These are phyloP conservation scores for Nissolia schottii DNA, from an alignment of 306 rosid species.

Conservation along the genomic window DNA sequence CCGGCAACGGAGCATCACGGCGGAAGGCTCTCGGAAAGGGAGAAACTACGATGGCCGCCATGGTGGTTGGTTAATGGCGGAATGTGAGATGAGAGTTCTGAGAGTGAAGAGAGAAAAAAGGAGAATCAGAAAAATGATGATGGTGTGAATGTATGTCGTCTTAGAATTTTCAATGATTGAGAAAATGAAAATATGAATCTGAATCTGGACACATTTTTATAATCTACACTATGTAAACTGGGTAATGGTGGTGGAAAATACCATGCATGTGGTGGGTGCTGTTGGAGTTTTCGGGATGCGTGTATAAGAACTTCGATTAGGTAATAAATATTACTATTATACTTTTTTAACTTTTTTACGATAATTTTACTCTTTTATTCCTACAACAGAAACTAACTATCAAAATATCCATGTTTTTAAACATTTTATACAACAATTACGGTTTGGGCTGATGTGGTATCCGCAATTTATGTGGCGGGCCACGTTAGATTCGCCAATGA, in stretches of 20 bases:
- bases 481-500: too few species aligned
- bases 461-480: too few species aligned
- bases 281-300: neutral
- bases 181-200: neutral
- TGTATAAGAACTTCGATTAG: too few species aligned
- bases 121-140: neutral
- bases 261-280: neutral
- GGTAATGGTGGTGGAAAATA: neutral
- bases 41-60: slow-evolving; percentile 41
- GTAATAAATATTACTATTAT: too few species aligned
- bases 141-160: neutral
- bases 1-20: neutral
- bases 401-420: too few species aligned
- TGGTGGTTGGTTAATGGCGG: neutral
- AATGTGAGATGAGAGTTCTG: too few species aligned
- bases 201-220: neutral
- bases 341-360: too few species aligned
- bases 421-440: too few species aligned
- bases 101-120: neutral
- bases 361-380: too few species aligned
- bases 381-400: too few species aligned
- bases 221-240: neutral
- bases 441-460: too few species aligned
- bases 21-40: slow-evolving; percentile 22
- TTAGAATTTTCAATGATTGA: neutral